Evolutionary conservation across 2,329 filamentous ascomycete genomes (phyloP).

Genomic region (Stagonosporopsis tanaceti): DNA sequence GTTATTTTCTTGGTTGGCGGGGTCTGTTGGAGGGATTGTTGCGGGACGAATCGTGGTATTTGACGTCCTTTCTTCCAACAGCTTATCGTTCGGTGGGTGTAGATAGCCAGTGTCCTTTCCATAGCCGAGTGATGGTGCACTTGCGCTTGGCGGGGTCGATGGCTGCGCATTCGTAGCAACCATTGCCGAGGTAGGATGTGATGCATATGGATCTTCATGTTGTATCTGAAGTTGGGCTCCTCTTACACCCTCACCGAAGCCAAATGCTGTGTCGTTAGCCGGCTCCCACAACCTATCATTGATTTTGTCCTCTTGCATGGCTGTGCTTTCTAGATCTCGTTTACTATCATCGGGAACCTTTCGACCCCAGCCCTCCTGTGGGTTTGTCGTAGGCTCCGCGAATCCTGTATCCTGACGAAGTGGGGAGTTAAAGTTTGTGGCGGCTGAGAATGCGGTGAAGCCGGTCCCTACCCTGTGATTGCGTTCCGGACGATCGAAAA

Average conservation of each 20-base stretch:
- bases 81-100: slow-evolving; percentile 22
- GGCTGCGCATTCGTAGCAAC: too few relatives aligned
- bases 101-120: not conserved
- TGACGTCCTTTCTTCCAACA: slow-evolving; percentile 40
- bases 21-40: slow-evolving; percentile 28
- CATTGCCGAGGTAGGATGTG: not conserved
- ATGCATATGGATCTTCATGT: not conserved
- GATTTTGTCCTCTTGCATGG: slow-evolving; percentile 31
- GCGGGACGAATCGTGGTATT: slow-evolving; percentile 45
- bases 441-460: slow-evolving; percentile 33
- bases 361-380: slow-evolving; percentile 37
- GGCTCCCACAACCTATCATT: slow-evolving; percentile 38
- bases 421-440: slow-evolving; percentile 38
- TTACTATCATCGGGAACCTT: slow-evolving; percentile 37
- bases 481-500: slow-evolving; percentile 31
- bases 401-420: slow-evolving; percentile 50
- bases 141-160: too few relatives aligned
- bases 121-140: not conserved
- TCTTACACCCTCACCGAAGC: slow-evolving; percentile 28
- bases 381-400: slow-evolving; percentile 27
- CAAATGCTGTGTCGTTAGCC: slow-evolving; percentile 29
- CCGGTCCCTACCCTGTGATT: slow-evolving; percentile 26
- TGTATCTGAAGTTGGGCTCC: slow-evolving; percentile 22
- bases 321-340: slow-evolving; percentile 21
- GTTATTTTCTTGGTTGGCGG: not conserved